A percentile compares a stretch with the other conserved stretches of the same genome.
Conservation (phyloP, 1,284 basidiomycete species). For the Ustilago tritici region DNA sequence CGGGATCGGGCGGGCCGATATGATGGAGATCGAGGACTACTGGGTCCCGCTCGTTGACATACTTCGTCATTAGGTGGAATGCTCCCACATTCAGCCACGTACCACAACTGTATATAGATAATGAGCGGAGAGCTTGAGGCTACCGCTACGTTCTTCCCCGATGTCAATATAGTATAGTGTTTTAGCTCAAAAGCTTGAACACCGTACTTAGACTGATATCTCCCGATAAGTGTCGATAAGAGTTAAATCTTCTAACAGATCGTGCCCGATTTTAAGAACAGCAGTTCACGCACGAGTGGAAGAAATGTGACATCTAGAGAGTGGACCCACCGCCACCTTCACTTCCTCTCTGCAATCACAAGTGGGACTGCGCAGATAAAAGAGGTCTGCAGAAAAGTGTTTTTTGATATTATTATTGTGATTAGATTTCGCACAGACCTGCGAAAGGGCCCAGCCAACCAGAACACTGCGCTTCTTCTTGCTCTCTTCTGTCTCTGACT, state of each 20-base stretch:
- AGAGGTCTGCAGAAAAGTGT: slow-evolving; percentile 2
- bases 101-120: too few relatives aligned
- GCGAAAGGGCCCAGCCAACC: slow-evolving; percentile 23
- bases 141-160: too few relatives aligned
- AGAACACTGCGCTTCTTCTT: slow-evolving; percentile 11
- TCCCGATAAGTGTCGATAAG: too few relatives aligned
- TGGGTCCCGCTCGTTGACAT: too few relatives aligned
- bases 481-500: slow-evolving; percentile 6
- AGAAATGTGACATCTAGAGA: slow-evolving; percentile 8
- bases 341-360: not conserved
- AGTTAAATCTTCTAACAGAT: not conserved
- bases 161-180: too few relatives aligned
- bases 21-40: too few relatives aligned
- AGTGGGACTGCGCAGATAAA: not conserved
- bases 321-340: slow-evolving; percentile 1
- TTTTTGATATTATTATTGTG: slow-evolving; percentile 1
- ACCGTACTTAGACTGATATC: too few relatives aligned
- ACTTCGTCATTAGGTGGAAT: too few relatives aligned
- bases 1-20: too few relatives aligned
- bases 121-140: too few relatives aligned
- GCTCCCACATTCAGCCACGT: too few relatives aligned
- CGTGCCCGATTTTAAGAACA: not conserved
- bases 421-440: slow-evolving; percentile 23
- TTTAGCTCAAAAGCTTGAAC: too few relatives aligned
- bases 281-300: slow-evolving; percentile 18